phyloP scores from a whole-genome alignment of 257 asterid genomes.

The Leptodermis oblonga region DNA sequence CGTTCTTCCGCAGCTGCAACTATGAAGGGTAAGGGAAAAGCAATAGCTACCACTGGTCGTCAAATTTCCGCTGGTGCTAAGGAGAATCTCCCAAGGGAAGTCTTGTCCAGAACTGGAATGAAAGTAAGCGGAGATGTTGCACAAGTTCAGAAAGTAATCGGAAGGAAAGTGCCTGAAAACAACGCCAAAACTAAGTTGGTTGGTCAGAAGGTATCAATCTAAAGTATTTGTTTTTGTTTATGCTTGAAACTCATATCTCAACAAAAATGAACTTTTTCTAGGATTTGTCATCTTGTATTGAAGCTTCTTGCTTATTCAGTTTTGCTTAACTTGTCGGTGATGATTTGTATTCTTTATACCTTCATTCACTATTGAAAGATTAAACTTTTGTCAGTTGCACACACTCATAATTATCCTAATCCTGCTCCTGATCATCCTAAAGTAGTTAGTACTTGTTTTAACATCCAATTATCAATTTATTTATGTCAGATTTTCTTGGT shows the following conservation, averaged over 20 bases:
- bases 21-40: conserved; percentile 17
- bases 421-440: not conserved
- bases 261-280: not conserved
- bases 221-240: not conserved
- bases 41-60: conserved; percentile 9
- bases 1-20: conserved; percentile 9
- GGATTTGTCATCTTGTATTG: not conserved
- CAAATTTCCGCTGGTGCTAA: conserved; percentile 26
- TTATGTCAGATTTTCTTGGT: not conserved
- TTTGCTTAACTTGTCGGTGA: not conserved
- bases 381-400: not conserved
- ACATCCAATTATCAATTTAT: not conserved
- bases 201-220: conserved; percentile 25
- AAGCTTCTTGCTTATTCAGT: not conserved
- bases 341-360: not conserved
- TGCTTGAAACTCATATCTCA: not conserved
- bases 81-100: conserved; percentile 27
- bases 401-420: not conserved
- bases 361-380: not conserved
- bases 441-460: not conserved
- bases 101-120: conserved; percentile 13
- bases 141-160: conserved; percentile 13
- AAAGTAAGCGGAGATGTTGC: conserved; percentile 13
- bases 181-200: conserved; percentile 20
- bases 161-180: conserved; percentile 21